A percentile compares a stretch with the other conserved stretches of the same genome.
These are phyloP conservation scores for Plenodomus tracheiphilus DNA, from an alignment of 2,329 filamentous ascomycete species.

Conservation along the genomic window DNA sequence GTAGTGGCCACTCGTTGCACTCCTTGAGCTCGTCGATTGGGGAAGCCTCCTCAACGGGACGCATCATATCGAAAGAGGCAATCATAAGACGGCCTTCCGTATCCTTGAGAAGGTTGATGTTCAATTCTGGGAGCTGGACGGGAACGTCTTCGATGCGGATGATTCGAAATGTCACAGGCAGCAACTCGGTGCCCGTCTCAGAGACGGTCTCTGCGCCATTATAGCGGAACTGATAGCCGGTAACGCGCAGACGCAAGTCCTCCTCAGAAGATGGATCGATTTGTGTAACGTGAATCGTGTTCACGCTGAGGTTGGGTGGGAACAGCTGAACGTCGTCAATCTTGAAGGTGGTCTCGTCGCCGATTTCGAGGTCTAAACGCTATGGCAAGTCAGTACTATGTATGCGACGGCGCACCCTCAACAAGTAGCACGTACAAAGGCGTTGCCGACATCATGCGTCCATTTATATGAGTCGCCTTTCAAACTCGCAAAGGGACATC, in stretches of 20 bases:
- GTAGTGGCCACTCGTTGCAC: conserved; percentile 42
- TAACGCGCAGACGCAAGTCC: conserved; percentile 38
- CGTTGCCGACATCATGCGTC: conserved; percentile 37
- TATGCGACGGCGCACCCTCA: background rate
- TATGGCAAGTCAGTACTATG: conserved; percentile 24
- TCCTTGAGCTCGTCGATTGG: conserved; percentile 30
- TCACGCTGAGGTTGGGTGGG: conserved; percentile 39
- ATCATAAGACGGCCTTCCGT: conserved; percentile 43
- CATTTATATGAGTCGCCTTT: conserved; percentile 29
- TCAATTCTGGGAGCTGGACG: conserved; percentile 38
- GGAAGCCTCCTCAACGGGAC: conserved; percentile 23
- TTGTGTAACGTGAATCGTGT: conserved; percentile 40
- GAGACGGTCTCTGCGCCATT: conserved; percentile 40
- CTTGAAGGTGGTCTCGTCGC: conserved; percentile 33
- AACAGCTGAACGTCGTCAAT: conserved; percentile 45
- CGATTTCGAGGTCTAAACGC: conserved; percentile 45
- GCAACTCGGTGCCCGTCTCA: conserved; percentile 42
- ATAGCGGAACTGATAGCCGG: conserved; percentile 42
- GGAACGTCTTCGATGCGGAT: conserved; percentile 37
- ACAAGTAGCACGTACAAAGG: conserved; percentile 33
- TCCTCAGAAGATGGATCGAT: conserved; percentile 31
- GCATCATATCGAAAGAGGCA: conserved; percentile 37
- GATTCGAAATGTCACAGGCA: conserved; percentile 45
- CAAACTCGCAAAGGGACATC: conserved; percentile 35
- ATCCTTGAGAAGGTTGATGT: conserved; percentile 44